Percentiles rank a stretch among this genome's conserved stretches.
These are phyloP conservation scores for Aspergillus ostianus DNA, from an alignment of 495 filamentous ascomycete genomes.

Conservation along the genomic window DNA sequence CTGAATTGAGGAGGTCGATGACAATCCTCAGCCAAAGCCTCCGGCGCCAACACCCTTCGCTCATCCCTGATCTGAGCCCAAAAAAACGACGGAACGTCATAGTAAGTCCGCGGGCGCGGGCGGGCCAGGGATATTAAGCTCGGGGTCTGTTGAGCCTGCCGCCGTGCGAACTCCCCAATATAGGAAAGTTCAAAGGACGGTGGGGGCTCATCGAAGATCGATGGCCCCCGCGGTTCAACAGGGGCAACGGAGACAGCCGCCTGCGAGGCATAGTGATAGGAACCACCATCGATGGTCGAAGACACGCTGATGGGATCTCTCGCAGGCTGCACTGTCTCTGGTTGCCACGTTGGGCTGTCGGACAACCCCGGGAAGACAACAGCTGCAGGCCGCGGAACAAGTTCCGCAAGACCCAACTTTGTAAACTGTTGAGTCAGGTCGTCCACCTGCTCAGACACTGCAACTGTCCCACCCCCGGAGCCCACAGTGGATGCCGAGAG, in stretches of 20 bases:
- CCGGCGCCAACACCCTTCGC: slow-evolving; percentile 13
- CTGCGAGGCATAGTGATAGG: not conserved
- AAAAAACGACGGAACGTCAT: slow-evolving; percentile 2
- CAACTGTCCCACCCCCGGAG: slow-evolving; percentile 13
- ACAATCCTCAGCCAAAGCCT: slow-evolving; percentile 16
- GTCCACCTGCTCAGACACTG: slow-evolving; percentile 12
- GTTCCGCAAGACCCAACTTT: slow-evolving; percentile 7
- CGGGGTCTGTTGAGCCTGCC: slow-evolving; percentile 1
- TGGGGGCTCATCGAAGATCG: not conserved
- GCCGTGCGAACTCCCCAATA: not conserved
- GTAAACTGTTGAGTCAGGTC: slow-evolving; percentile 8
- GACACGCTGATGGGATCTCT: not conserved
- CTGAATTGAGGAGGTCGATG: slow-evolving; percentile 10
- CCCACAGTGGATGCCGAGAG: slow-evolving; percentile 10
- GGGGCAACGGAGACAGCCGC: slow-evolving; percentile 5
- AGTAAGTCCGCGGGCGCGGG: slow-evolving; percentile 2
- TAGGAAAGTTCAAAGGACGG: not conserved
- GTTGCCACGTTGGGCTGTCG: slow-evolving; percentile 10
- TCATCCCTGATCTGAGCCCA: not conserved
- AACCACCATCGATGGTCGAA: not conserved
- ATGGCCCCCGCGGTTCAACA: not conserved
- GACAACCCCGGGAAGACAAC: slow-evolving; percentile 11
- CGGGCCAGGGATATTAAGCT: not conserved
- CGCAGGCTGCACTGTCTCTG: slow-evolving; percentile 9
- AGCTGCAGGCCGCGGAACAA: slow-evolving; percentile 11